Base-by-base conservation (phyloP, 1,284 basidiomycete species). In the Megacollybia platyphylla region DNA sequence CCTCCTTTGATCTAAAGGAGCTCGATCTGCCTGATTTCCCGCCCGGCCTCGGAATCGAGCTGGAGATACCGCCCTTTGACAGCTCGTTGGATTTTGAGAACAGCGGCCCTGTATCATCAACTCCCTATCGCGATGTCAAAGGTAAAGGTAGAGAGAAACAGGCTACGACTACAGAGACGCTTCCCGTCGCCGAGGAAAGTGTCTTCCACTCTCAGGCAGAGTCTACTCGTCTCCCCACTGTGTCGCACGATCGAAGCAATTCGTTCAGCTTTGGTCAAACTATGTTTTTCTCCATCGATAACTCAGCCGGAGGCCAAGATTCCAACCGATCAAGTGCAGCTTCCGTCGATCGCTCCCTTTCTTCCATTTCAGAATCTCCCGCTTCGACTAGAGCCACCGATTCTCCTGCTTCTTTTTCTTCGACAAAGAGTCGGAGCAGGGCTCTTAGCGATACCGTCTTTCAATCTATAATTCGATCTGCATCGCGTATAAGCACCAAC, bases 241-340 rank as follows among this genome's bases (percentile, higher is more conserved):
- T 57, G 0, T 52, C 64, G 7, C 68, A 70, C 44, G 66, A 69
- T 36, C 67, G 68, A 24, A 76, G 71, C 48, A 68, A 75, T 11
- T 79, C 77, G 1, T 78, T 78, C 55, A 76, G 73, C 51, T 69
- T 76, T 43, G 74, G 75, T 3, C 73, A 77, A 52, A 71, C 72
- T 1, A 60, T 74, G 3, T 79, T 78, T 56, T 71, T 67, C 48
- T 70, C 70, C 0, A 60, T 67, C 53, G 48, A 48, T 5, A 51
- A 51, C 42, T 43, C 42, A 49, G 53, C 51, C 17, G 11, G n/a
- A 11, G n/a, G 18, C 7, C 11, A 29, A 48, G 48, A 51, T 31
- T 49, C 46, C 13, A 49, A 51, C 43, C 45, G 53, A 46, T 43
- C 53, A 42, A 48, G 49, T 46, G 30, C 15, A 11, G 31, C 15